Conservation (phyloP, 169 alveolate genomes). For the Eimeria sp. region DNA sequence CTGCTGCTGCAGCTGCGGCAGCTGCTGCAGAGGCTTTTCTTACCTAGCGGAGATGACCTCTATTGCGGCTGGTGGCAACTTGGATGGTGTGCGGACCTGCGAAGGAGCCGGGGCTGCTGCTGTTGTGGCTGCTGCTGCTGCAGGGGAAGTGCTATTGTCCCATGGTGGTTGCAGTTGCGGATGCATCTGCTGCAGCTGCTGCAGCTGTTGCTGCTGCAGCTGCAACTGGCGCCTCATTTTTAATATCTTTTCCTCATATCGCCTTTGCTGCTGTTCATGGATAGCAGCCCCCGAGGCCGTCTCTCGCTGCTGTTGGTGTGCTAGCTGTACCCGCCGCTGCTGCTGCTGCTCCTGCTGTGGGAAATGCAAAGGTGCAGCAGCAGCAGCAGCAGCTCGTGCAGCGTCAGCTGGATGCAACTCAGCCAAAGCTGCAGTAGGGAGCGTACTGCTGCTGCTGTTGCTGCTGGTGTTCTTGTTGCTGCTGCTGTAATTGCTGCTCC, state of each 20-base stretch:
- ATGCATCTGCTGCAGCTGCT: not conserved
- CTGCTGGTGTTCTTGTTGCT: not conserved
- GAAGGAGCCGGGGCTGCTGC: not conserved
- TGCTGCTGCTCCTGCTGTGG: slow-evolving; percentile 38
- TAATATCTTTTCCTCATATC: not conserved
- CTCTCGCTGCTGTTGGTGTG: not conserved
- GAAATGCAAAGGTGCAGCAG: not conserved
- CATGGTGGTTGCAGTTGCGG: not conserved
- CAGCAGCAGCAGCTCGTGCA: not conserved
- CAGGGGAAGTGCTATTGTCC: slow-evolving; percentile 43
- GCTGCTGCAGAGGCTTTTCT: not conserved
- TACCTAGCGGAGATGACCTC: slow-evolving; percentile 32
- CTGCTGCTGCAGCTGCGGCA: slow-evolving; percentile 42
- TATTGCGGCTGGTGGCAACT: slow-evolving; percentile 20
- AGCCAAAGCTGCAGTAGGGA: not conserved
- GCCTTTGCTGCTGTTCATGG: slow-evolving; percentile 17
- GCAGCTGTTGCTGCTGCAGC: slow-evolving; percentile 29
- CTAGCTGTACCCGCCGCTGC: not conserved
- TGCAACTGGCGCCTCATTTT: slow-evolving; percentile 44
- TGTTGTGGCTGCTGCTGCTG: slow-evolving; percentile 12
- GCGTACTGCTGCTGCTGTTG: not conserved
- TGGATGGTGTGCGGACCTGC: slow-evolving; percentile 22
- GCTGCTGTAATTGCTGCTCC: not conserved
- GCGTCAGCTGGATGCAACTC: not conserved
- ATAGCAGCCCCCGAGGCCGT: not conserved